Conservation (phyloP, 2,329 filamentous ascomycete genomes). For the Aspergillus carbonarius region DNA sequence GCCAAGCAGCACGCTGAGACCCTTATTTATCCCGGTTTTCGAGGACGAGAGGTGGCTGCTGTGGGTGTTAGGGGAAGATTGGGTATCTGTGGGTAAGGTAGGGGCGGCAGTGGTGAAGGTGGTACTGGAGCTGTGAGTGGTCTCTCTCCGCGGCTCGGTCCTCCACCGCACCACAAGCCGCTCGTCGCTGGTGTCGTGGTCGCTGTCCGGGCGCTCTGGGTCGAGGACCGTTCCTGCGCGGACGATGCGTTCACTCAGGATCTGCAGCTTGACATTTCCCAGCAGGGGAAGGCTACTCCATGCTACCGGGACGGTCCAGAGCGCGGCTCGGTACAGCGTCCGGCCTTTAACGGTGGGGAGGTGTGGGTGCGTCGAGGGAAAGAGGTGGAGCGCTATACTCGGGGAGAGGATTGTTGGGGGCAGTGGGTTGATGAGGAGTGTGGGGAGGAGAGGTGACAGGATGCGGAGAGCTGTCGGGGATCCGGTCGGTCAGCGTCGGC, state of each 20-base stretch:
- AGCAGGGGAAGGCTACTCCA: constrained; percentile 92
- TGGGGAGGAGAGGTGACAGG: constrained; percentile 63
- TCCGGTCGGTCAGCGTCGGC: constrained; percentile 12
- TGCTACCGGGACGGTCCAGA: constrained; percentile 94
- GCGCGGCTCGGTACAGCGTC: constrained; percentile 84
- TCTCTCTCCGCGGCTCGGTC: constrained; percentile 51
- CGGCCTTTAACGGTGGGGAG: constrained; percentile 89
- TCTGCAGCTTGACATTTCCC: constrained; percentile 83
- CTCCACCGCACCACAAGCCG: constrained; percentile 91
- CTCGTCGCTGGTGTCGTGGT: constrained; percentile 54
- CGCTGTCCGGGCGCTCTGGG: constrained; percentile 32
- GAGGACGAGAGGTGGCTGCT: constrained; percentile 24
- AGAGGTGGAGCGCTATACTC: constrained; percentile 61
- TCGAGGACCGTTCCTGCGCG: constrained; percentile 49
- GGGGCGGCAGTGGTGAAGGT: background rate
- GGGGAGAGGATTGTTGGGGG: constrained; percentile 63
- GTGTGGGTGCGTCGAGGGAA: constrained; percentile 60
- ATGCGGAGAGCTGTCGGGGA: constrained; percentile 53
- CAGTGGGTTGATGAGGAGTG: constrained; percentile 59
- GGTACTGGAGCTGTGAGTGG: constrained; percentile 2
- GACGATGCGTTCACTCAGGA: constrained; percentile 87
- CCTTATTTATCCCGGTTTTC: constrained; percentile 37
- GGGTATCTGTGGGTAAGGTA: background rate
- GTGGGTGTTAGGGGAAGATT: constrained; percentile 8
- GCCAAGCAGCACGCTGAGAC: constrained; percentile 50